Evolutionary conservation across 2,329 filamentous ascomycete species (phyloP), one percentile per base, ranked within the genome.

Genomic region (Colletotrichum limetticola): DNA sequence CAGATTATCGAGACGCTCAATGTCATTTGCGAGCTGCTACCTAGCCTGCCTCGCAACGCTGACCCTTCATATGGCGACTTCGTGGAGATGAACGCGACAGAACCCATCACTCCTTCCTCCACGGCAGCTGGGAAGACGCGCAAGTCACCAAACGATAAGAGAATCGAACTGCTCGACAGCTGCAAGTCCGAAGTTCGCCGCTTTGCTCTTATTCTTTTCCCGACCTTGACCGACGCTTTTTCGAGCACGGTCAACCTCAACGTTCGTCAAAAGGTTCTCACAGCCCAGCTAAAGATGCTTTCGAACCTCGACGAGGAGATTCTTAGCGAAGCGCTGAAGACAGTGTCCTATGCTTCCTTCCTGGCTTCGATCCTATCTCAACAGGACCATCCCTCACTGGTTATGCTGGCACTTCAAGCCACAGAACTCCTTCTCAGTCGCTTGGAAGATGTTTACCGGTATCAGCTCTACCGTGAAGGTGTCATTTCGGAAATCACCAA

Each of bases 1-100:
- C 97, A 99, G 83, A 94, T 99, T 22, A 97, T 96, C 77, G 97
- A 99, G 85, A 98, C 97, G 1, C 89, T 99, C 75, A 98, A 98
- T 80, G 95, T 99, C 75, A 95, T 99, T 75, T 98, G 97, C 85
- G 97, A 99, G 84, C 87, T 99, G 35, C 88, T 99, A 46, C 95
- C 96, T 1, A 92, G 90, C 62, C 86, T 96, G 19, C 91, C 92
- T 14, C 88, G 87, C 66, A 86, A 86, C 37, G 85, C 85, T 14
- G 84, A 88, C 66, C 83, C 85, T 3, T 76, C 79, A 53, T 75
- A 74, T 57, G 80, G 79, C 37, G 87, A 88, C 46, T 83, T 86
- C 37, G 81, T 85, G n/a, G 84, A 87, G 65, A 79, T 85, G 59
- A 79, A 80, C 71, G 74, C 81, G 8, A 74, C 80, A 58, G 87